These are phyloP conservation scores for Calonectria multiphialidica DNA, from an alignment of 2,329 filamentous ascomycete genomes.

Conservation along the genomic window DNA sequence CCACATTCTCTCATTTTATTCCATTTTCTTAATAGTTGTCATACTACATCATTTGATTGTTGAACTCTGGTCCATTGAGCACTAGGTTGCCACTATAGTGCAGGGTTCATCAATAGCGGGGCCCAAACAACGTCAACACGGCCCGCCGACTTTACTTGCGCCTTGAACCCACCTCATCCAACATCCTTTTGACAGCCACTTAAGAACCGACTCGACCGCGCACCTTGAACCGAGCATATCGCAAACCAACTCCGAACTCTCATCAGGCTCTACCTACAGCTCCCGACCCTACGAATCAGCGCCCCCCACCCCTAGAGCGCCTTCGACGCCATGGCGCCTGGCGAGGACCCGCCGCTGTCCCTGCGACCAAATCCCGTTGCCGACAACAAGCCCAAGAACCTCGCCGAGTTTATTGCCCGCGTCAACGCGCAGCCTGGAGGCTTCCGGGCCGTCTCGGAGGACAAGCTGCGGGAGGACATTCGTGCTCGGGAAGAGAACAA, in stretches of 20 bases:
- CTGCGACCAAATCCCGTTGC: constrained; percentile 61
- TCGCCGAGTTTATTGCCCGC: constrained; percentile 83
- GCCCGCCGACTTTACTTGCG: not conserved
- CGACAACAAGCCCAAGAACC: constrained; percentile 68
- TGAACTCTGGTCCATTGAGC: not conserved
- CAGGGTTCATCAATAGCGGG: not conserved
- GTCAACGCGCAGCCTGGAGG: constrained; percentile 83
- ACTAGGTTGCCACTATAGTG: not conserved
- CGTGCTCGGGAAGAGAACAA: constrained; percentile 55
- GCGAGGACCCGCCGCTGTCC: constrained; percentile 51
- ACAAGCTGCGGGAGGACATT: constrained; percentile 78
- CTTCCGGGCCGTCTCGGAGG: constrained; percentile 84
- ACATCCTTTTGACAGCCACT: not conserved
- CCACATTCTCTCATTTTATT: not conserved
- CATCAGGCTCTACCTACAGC: not conserved
- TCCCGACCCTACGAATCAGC: not conserved
- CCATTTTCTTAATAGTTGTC: not conserved
- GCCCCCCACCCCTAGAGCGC: not conserved
- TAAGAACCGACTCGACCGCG: not conserved
- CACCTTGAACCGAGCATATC: not conserved
- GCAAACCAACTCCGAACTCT: not conserved
- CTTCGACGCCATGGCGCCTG: constrained; percentile 45
- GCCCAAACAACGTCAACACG: not conserved
- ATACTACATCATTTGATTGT: not conserved
- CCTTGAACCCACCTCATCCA: not conserved